Evolutionary conservation across 768 basidiomycete species (phyloP).

Genomic region (Termitomyces sp.): DNA sequence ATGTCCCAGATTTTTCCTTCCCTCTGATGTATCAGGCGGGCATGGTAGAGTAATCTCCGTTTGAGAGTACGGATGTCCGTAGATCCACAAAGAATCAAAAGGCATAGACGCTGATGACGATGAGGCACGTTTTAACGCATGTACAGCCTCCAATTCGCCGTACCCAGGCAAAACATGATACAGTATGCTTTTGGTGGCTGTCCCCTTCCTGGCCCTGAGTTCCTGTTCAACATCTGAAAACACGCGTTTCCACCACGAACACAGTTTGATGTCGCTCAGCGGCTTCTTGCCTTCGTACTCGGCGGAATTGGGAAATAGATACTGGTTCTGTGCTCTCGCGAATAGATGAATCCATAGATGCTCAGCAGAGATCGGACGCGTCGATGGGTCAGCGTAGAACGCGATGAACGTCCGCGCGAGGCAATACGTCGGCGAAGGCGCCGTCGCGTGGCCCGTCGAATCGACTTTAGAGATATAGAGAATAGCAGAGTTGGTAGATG

Average conservation of each 20-base stretch:
- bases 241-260: constrained; percentile 90
- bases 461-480: constrained; percentile 95
- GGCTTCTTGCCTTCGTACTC: constrained; percentile 68
- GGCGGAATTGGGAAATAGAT: constrained; percentile 88
- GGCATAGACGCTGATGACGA: constrained; percentile 13
- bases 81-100: no score
- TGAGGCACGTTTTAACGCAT: constrained; percentile 43
- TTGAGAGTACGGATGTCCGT: constrained; percentile 76
- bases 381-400: constrained; percentile 61
- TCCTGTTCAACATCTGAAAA: constrained; percentile 53
- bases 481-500: constrained; percentile 63
- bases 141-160: constrained; percentile 60
- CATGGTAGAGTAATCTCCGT: constrained; percentile 46
- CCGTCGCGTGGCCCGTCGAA: constrained; percentile 71
- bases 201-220: constrained; percentile 27
- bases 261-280: constrained; percentile 73
- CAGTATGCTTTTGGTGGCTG: constrained; percentile 29
- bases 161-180: constrained; percentile 74
- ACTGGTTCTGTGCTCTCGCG: constrained; percentile 87
- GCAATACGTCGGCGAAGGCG: constrained; percentile 64
- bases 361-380: constrained; percentile 52
- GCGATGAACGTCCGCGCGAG: constrained; percentile 65
- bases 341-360: constrained; percentile 85
- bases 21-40: constrained; percentile 28
- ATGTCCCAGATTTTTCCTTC: constrained; percentile 55